phyloP scores from a whole-genome alignment of 1,284 basidiomycete genomes.

The Trichosporon faecale region DNA sequence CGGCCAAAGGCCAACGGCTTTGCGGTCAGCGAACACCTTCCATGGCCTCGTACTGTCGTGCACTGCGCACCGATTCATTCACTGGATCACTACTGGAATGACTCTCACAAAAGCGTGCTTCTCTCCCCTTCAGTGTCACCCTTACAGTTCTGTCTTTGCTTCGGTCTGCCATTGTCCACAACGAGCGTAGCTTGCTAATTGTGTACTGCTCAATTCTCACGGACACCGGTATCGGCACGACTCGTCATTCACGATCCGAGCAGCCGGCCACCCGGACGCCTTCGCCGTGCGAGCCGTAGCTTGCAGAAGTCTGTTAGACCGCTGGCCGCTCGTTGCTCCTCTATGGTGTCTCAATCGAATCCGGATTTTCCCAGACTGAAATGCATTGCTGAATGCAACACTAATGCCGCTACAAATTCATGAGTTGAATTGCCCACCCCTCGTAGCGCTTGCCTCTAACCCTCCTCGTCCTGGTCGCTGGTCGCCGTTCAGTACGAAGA shows the following conservation, averaged over 20 bases:
- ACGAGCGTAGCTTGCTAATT: neutral
- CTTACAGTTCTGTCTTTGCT: neutral
- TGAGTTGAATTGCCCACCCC: neutral
- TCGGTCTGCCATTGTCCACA: neutral
- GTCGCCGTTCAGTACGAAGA: neutral
- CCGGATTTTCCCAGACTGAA: neutral
- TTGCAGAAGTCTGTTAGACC: neutral
- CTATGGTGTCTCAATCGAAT: neutral
- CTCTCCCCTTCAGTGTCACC: neutral
- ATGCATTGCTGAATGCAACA: conserved; percentile 1
- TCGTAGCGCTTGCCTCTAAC: neutral
- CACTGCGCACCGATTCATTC: neutral
- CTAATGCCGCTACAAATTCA: conserved; percentile 2
- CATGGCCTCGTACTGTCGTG: neutral
- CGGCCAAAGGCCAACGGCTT: no score
- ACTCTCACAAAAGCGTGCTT: neutral
- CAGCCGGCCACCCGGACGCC: neutral
- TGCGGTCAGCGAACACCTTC: neutral
- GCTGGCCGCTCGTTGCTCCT: neutral
- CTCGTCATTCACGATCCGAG: neutral
- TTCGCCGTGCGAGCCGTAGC: neutral
- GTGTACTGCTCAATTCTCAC: neutral
- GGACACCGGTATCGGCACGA: neutral
- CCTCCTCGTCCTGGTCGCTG: neutral
- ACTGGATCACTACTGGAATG: neutral